Evolutionary conservation across 306 rosid species (phyloP).

Genomic region (Vicia faba): DNA sequence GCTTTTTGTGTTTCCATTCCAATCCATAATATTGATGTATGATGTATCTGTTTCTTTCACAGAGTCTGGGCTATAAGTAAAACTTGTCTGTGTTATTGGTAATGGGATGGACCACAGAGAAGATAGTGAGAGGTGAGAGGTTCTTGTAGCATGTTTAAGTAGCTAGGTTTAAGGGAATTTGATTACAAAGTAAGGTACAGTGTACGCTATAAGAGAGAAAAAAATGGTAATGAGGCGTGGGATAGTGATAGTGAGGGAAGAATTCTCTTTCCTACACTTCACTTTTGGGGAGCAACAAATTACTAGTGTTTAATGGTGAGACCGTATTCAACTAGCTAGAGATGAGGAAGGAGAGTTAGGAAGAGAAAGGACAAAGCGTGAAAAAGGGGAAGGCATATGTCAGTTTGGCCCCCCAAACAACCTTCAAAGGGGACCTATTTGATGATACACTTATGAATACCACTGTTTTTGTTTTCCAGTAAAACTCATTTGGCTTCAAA

Average conservation of each 20-base stretch:
- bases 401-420: slow-evolving; percentile 60
- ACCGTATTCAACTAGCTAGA: slow-evolving; percentile 14
- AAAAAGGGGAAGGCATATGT: slow-evolving; percentile 74
- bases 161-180: slow-evolving; percentile 22
- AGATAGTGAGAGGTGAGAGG: slow-evolving; percentile 32
- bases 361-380: slow-evolving; percentile 61
- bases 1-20: slow-evolving; percentile 67
- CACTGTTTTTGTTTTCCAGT: slow-evolving; percentile 32
- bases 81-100: slow-evolving; percentile 9
- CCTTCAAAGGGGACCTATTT: slow-evolving; percentile 65
- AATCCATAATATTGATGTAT: slow-evolving; percentile 51
- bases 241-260: slow-evolving; percentile 33
- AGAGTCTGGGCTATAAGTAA: slow-evolving; percentile 27
- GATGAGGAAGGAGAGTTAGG: neutral
- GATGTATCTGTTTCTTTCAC: slow-evolving; percentile 35
- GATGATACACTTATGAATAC: slow-evolving; percentile 56
- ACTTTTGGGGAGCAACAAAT: slow-evolving; percentile 65
- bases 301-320: slow-evolving; percentile 42
- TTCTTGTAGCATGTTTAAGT: slow-evolving; percentile 16
- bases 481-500: slow-evolving; percentile 42
- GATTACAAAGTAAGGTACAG: neutral
- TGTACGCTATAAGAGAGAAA: neutral
- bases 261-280: slow-evolving; percentile 35
- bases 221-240: slow-evolving; percentile 44
- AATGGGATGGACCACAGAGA: slow-evolving; percentile 57